Base-by-base conservation (phyloP, 2,329 filamentous ascomycete genomes). In the Rosellinia necatrix region DNA sequence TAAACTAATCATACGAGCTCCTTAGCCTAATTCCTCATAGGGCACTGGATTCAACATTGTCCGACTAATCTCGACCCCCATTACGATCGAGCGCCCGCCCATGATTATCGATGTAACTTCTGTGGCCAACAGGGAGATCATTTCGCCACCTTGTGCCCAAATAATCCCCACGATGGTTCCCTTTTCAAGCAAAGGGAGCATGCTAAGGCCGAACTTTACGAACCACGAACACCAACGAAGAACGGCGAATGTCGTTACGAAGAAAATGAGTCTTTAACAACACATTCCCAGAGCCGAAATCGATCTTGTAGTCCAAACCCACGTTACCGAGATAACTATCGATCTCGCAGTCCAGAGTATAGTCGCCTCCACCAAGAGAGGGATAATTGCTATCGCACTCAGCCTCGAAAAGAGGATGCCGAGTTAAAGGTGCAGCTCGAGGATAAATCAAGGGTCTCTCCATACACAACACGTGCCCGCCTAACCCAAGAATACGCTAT, bases 11-110 rank as follows among this genome's bases (percentile, higher is more conserved):
- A n/a, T n/a, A 15, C 24, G 35, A 43, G 4, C 13, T 29, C 30
- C 12, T 12, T 58, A 32, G n/a, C 42, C 58, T 66, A 9, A 64
- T 51, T 6, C 29, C 21, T 15, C 37, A 27, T 53, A 78, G 76
- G 75, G 22, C 76, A 78, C 58, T 68, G 62, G 56, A 62, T 76
- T 15, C 64, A 72, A 47, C 29, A 65, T 1, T 78, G 76, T 49
- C 75, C 76, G 15, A 78, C 75, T 2, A 76, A 74, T 55, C 38
- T 77, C n/a, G 72, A 78, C 51, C 71, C 74, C 8, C 24, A 49
- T 2, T 75, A 64, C 49, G 75, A 78, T 53, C 58, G 25, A 43
- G 53, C 58, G 25, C 75, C 75, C 2, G 32, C 49, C 1, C 21
- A 35, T 4, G 49, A 57, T 12, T 78, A 77, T 51, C 30, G 22